Evolutionary conservation across 192 early-diverging fungal species (phyloP).

Genomic region (Entomortierella parvispora): DNA sequence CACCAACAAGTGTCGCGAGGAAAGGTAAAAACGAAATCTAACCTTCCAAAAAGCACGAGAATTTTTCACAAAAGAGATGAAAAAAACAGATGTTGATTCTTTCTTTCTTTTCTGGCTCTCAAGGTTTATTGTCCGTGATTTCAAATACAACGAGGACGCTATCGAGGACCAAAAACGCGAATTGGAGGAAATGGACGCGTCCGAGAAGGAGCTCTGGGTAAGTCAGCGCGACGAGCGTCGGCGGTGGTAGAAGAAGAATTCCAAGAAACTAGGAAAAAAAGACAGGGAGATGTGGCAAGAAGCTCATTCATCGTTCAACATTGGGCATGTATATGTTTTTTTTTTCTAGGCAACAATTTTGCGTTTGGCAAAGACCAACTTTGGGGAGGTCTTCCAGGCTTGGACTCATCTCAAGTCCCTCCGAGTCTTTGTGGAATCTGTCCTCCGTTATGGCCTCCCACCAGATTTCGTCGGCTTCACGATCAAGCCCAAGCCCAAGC

Average conservation of each 20-base stretch:
- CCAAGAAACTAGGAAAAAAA: too few relatives aligned
- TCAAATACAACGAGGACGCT: slow-evolving; percentile 88
- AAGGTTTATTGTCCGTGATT: slow-evolving; percentile 95
- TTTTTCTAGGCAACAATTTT: slow-evolving; percentile 67
- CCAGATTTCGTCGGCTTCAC: slow-evolving; percentile 81
- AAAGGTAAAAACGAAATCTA: slow-evolving; percentile 61
- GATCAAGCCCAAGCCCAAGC: slow-evolving; percentile 76
- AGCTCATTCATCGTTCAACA: too few relatives aligned
- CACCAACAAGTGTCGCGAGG: slow-evolving; percentile 86
- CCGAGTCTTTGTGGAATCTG: slow-evolving; percentile 95
- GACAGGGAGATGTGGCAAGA: too few relatives aligned
- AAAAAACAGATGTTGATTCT: background rate
- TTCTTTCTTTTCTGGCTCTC: background rate
- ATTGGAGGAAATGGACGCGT: slow-evolving; percentile 61
- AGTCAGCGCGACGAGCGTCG: background rate
- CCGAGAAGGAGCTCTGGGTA: slow-evolving; percentile 74
- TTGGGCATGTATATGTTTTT: slow-evolving; percentile 20
- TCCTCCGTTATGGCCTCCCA: slow-evolving; percentile 96
- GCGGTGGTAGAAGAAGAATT: background rate
- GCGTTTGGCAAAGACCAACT: slow-evolving; percentile 92
- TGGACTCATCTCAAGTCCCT: slow-evolving; percentile 97
- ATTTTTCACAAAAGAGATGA: background rate
- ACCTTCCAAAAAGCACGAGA: background rate
- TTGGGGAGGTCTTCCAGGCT: slow-evolving; percentile 91
- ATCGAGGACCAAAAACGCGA: slow-evolving; percentile 84